Percentiles rank a stretch among this genome's conserved stretches.
phyloP scores from a whole-genome alignment of 768 basidiomycete species.

The Lepiota brunneoincarnata region DNA sequence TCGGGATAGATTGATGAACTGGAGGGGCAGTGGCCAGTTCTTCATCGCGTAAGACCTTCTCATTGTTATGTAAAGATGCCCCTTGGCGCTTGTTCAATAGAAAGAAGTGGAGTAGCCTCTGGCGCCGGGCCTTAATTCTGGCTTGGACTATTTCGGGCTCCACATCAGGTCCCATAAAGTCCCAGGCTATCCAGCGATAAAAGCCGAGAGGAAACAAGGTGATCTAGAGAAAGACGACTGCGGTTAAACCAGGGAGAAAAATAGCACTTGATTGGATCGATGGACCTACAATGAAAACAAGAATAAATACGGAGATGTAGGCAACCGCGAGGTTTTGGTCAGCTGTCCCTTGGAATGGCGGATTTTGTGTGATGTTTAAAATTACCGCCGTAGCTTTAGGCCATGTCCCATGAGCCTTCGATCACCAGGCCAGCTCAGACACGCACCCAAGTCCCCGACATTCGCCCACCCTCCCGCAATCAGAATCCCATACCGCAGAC shows the following conservation, averaged over 20 bases:
- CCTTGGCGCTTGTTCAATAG: neutral
- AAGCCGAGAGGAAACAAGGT: conserved; percentile 67
- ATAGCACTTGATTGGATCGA: neutral
- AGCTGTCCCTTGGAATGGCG: conserved; percentile 56
- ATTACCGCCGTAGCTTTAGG: conserved; percentile 60
- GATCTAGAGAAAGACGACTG: conserved; percentile 34
- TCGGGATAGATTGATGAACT: neutral
- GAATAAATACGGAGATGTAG: conserved; percentile 59
- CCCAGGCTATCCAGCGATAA: conserved; percentile 50
- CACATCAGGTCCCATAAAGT: conserved; percentile 64
- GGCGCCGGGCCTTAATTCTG: conserved; percentile 36
- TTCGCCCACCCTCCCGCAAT: conserved; percentile 71
- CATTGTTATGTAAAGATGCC: neutral
- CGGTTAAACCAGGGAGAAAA: neutral
- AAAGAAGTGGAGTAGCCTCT: conserved; percentile 13
- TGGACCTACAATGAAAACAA: conserved; percentile 53
- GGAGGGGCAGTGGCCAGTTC: neutral
- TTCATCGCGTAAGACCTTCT: conserved; percentile 2
- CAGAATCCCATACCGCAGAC: conserved; percentile 69
- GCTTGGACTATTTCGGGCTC: conserved; percentile 54
- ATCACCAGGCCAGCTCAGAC: neutral
- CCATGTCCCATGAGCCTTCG: neutral
- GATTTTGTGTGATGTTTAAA: conserved; percentile 55
- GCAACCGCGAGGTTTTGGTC: conserved; percentile 66
- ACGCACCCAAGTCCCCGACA: conserved; percentile 67